Evolutionary conservation across 148 eudicot genomes (phyloP).

Genomic region (Tetragonia tetragonoides): DNA sequence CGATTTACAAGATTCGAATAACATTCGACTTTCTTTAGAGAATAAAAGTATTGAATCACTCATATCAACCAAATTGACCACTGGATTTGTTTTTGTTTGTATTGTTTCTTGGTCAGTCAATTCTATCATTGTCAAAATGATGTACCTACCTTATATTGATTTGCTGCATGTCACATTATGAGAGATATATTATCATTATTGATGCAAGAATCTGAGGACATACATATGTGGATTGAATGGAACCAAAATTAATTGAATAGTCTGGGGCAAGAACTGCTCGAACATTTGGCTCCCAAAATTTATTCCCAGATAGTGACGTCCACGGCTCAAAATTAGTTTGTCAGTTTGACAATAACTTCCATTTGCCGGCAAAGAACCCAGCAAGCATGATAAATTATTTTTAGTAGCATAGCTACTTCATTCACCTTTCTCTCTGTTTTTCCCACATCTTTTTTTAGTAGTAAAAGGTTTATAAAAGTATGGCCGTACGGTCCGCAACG

Average conservation of each 20-base stretch:
- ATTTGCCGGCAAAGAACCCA: slow-evolving; percentile 5
- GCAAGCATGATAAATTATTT: neutral
- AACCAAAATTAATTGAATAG: neutral
- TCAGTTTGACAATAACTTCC: slow-evolving; percentile 13
- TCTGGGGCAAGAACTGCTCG: neutral
- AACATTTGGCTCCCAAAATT: slow-evolving; percentile 10
- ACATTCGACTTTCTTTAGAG: too few relatives aligned
- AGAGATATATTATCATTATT: neutral
- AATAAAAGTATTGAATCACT: too few relatives aligned
- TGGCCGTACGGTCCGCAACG: too few relatives aligned
- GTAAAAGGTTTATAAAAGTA: too few relatives aligned
- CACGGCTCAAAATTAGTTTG: neutral
- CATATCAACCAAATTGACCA: too few relatives aligned
- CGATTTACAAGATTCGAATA: too few relatives aligned
- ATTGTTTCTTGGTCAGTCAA: neutral
- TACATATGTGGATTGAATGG: neutral
- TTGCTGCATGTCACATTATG: neutral
- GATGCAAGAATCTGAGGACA: neutral
- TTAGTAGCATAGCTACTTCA: too few relatives aligned
- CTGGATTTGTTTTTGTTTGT: too few relatives aligned
- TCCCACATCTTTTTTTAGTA: too few relatives aligned
- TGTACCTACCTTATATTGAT: neutral
- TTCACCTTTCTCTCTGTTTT: too few relatives aligned
- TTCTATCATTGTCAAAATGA: neutral
- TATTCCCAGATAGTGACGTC: neutral